Evolutionary conservation across 2,329 filamentous ascomycete genomes (phyloP).

Genomic region (Chaetothyriales sp.): DNA sequence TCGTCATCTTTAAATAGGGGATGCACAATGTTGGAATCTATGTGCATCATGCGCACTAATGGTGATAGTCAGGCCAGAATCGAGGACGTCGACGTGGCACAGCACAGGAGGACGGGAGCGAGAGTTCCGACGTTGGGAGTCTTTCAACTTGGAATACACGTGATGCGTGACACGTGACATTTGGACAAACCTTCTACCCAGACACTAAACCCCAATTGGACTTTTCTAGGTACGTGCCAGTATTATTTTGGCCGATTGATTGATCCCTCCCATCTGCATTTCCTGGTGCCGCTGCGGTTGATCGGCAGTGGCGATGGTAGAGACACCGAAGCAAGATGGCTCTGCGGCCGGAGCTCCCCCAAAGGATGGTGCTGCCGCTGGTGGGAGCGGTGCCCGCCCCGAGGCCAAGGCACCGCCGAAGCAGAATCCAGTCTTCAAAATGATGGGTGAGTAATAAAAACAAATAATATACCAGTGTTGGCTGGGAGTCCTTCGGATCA

Average conservation of each 20-base stretch:
- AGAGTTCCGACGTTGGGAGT: too few relatives aligned
- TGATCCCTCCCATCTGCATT: not conserved
- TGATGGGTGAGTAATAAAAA: conserved; percentile 40
- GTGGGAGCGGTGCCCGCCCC: conserved; percentile 19
- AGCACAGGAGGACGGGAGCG: too few relatives aligned
- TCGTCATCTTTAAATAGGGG: too few relatives aligned
- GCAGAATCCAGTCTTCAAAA: conserved; percentile 57
- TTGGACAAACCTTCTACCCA: not conserved
- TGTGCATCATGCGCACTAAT: too few relatives aligned
- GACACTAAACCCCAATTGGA: not conserved
- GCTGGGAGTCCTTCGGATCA: not conserved
- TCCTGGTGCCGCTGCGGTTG: not conserved
- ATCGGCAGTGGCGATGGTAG: conserved; percentile 20
- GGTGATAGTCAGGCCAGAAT: too few relatives aligned
- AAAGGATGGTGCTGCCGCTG: not conserved
- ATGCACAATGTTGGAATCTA: too few relatives aligned
- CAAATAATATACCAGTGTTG: not conserved
- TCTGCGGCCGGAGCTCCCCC: conserved; percentile 3
- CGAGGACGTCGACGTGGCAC: too few relatives aligned
- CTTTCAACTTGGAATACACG: too few relatives aligned
- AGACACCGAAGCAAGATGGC: conserved; percentile 22
- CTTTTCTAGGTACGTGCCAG: not conserved
- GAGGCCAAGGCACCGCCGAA: conserved; percentile 27
- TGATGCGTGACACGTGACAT: not conserved
- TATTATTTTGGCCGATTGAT: not conserved